phyloP scores from a whole-genome alignment of 345 rosid species.

The Euphorbia tirucalli region DNA sequence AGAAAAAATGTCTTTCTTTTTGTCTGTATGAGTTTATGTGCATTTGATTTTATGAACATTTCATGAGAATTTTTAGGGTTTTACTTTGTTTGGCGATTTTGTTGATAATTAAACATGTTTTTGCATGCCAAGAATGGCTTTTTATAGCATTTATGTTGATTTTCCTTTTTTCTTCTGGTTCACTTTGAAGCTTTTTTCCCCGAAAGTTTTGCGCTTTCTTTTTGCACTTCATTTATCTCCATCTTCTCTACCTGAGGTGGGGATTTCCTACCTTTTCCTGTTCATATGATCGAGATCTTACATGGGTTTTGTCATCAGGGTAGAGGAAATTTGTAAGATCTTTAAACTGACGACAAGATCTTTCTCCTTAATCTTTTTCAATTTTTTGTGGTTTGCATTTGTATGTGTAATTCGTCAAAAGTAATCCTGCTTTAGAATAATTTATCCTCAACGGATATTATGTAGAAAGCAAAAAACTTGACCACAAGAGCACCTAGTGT shows the following conservation, averaged over 20 bases:
- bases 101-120: background rate
- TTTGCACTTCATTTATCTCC: background rate
- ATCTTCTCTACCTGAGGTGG: background rate
- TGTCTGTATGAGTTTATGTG: constrained; percentile 4
- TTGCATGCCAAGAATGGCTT: constrained; percentile 32
- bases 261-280: background rate
- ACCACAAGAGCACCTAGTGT: no score
- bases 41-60: constrained; percentile 19
- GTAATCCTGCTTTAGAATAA: background rate
- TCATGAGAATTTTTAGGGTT: constrained; percentile 9
- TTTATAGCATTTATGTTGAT: constrained; percentile 14
- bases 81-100: background rate
- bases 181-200: constrained; percentile 9
- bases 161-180: constrained; percentile 5
- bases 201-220: constrained; percentile 6
- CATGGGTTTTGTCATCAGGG: constrained; percentile 12
- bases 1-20: background rate
- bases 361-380: constrained; percentile 10
- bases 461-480: no score
- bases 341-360: constrained; percentile 11
- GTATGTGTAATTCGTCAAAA: background rate
- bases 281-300: constrained; percentile 9
- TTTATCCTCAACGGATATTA: no score
- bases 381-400: background rate
- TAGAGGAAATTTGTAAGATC: constrained; percentile 9